A percentile compares a stretch with the other conserved stretches of the same genome.
Evolutionary conservation across 345 rosid species (phyloP).

Genomic region (Populus euphratica): DNA sequence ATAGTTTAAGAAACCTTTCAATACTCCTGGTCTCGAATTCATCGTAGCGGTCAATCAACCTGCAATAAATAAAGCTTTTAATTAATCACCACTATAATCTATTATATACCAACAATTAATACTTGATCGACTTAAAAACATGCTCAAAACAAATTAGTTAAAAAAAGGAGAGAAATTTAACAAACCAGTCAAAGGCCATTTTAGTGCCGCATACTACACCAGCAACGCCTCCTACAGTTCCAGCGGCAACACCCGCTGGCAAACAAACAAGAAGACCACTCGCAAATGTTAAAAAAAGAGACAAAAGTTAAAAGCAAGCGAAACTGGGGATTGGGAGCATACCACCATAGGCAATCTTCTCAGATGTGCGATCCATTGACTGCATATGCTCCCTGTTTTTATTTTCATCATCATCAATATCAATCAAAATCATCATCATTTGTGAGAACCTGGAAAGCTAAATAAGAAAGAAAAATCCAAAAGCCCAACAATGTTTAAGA

Average conservation of each 20-base stretch:
- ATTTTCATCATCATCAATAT: not conserved
- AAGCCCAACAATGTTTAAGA: not conserved
- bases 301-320: not conserved
- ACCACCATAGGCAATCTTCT: slow-evolving; percentile 10
- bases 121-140: no score
- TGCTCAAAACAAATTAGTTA: not conserved
- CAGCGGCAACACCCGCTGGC: slow-evolving; percentile 4
- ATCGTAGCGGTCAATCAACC: slow-evolving; percentile 14
- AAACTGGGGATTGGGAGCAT: not conserved
- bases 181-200: slow-evolving; percentile 9
- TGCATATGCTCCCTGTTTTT: slow-evolving; percentile 12
- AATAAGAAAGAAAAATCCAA: not conserved
- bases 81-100: no score
- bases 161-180: not conserved
- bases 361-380: slow-evolving; percentile 16
- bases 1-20: slow-evolving; percentile 5
- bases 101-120: no score
- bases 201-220: slow-evolving; percentile 7
- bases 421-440: not conserved
- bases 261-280: not conserved
- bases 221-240: slow-evolving; percentile 7
- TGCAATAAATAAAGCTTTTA: not conserved
- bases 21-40: slow-evolving; percentile 14
- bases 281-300: not conserved
- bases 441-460: not conserved